Conservation (phyloP, 306 rosid genomes). For the apple (Malus domestica) region ASM211411v1 NC_041804.1:41431001-41431500, state of each 20-base stretch:
- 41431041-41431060: background rate
- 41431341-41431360: constrained; percentile 89
- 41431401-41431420: constrained; percentile 98
- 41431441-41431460: constrained; percentile 95
- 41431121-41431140: too few species aligned
- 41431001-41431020: background rate
- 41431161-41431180: background rate
- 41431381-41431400: constrained; percentile 96
- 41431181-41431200: background rate
- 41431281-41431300: constrained; percentile 93
- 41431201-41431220: background rate
- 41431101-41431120: too few species aligned
- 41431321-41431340: constrained; percentile 99
- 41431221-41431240: background rate
- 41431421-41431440: constrained; percentile 95
- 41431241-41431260: constrained; percentile 94
- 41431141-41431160: too few species aligned
- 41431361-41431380: constrained; percentile 93
- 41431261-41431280: constrained; percentile 99
- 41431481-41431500: constrained; percentile 76
- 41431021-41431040: background rate
- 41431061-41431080: too few species aligned
- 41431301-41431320: constrained; percentile 91
- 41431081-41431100: too few species aligned
- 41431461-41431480: constrained; percentile 94